A percentile compares a stretch with the other conserved stretches of the same genome.
Evolutionary conservation across 75 land plant species (phyloP).

Genomic region (Selaginella moellendorffii): DNA sequence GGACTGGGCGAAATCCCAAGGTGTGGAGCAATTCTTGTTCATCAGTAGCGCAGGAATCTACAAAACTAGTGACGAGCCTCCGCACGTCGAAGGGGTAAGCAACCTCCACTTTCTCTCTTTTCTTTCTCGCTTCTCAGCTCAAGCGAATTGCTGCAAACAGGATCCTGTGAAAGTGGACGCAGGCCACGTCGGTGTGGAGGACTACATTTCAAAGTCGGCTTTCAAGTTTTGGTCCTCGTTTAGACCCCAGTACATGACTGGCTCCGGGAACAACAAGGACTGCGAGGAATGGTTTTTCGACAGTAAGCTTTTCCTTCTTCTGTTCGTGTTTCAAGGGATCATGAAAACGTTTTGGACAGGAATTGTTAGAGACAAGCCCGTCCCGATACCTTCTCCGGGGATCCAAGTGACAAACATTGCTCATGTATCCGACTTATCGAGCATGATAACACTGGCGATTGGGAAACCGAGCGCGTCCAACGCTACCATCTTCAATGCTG

Average conservation of each 20-base stretch:
- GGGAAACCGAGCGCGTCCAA: conserved; percentile 52
- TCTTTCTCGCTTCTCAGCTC: background rate
- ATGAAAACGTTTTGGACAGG: conserved; percentile 30
- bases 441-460: conserved; percentile 80
- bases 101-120: no score
- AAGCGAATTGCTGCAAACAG: no score
- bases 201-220: conserved; percentile 43
- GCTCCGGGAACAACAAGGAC: conserved; percentile 98
- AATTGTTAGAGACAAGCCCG: conserved; percentile 73
- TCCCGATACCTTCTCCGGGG: conserved; percentile 88
- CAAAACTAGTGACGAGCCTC: conserved; percentile 78
- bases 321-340: no score
- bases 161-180: conserved; percentile 80
- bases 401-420: conserved; percentile 89
- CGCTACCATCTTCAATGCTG: conserved; percentile 76
- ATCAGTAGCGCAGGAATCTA: conserved; percentile 99
- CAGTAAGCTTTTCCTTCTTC: conserved; percentile 46
- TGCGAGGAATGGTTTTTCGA: conserved; percentile 99
- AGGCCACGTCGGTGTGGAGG: conserved; percentile 73
- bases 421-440: conserved; percentile 84
- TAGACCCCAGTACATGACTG: conserved; percentile 96
- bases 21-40: conserved; percentile 67
- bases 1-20: conserved; percentile 85
- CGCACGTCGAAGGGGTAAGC: conserved; percentile 93
- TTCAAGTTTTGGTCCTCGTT: conserved; percentile 72